Evolutionary conservation across 305 asterid species (phyloP).

Genomic region (Fraxinus greggii): DNA sequence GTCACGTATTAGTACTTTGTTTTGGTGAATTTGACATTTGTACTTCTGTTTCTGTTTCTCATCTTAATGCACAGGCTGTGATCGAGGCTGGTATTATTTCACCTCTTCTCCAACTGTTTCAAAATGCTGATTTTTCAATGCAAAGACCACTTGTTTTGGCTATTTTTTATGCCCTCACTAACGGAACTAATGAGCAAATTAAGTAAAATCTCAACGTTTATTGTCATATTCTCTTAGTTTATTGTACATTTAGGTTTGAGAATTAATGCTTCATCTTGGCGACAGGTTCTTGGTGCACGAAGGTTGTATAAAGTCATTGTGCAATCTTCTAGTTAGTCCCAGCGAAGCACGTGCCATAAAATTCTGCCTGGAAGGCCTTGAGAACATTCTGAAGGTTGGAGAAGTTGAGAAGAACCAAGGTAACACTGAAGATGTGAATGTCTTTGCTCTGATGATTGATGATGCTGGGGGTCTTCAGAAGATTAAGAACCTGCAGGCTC

Average conservation of each 20-base stretch:
- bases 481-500: too few species aligned
- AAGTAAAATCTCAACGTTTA: not conserved
- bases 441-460: not conserved
- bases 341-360: too few species aligned
- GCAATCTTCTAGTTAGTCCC: not conserved
- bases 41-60: not conserved
- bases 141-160: conserved; percentile 48
- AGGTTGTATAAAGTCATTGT: too few species aligned
- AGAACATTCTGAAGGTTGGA: not conserved
- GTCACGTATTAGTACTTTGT: not conserved
- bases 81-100: conserved; percentile 42
- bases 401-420: not conserved
- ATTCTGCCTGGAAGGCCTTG: not conserved
- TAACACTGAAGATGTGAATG: not conserved
- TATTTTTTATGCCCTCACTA: conserved; percentile 43
- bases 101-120: conserved; percentile 43
- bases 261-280: not conserved
- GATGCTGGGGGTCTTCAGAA: not conserved
- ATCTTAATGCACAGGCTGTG: not conserved
- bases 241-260: not conserved
- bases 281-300: too few species aligned
- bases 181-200: conserved; percentile 36
- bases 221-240: not conserved
- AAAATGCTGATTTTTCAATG: conserved; percentile 47
- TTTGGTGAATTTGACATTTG: not conserved